Evolutionary conservation across 768 basidiomycete genomes (phyloP).

Genomic region (Lepiota brunneoincarnata): DNA sequence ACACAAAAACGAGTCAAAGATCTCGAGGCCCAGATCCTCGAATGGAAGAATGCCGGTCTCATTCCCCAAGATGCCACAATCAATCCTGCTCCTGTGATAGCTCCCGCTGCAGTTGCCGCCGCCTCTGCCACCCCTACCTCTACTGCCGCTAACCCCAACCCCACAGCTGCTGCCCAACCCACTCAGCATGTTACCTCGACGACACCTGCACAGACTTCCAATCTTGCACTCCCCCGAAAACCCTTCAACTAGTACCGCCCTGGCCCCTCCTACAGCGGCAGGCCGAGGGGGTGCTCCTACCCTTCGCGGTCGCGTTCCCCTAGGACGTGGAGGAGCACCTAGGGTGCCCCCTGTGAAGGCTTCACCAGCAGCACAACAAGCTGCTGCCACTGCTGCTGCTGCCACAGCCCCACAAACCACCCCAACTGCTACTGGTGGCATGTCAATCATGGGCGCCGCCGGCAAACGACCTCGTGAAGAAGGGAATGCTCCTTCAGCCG

Average conservation of each 20-base stretch:
- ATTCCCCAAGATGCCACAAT: constrained; percentile 36
- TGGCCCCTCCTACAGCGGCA: constrained; percentile 5
- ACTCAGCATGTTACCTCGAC: constrained; percentile 4
- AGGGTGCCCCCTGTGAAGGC: constrained; percentile 8
- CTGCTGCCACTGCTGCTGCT: constrained; percentile 20
- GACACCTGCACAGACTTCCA: constrained; percentile 7
- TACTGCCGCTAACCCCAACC: constrained; percentile 18
- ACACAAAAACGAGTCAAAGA: constrained; percentile 64
- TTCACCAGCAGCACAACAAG: constrained; percentile 12
- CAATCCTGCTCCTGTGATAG: constrained; percentile 21
- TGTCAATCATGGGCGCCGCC: constrained; percentile 66
- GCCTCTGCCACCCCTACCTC: constrained; percentile 10
- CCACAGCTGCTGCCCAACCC: constrained; percentile 18
- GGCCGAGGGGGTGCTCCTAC: constrained; percentile 7
- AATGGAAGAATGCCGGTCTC: constrained; percentile 50
- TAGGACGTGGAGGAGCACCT: constrained; percentile 11
- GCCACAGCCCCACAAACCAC: constrained; percentile 19
- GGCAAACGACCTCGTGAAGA: constrained; percentile 65
- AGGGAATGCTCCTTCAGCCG: constrained; percentile 29
- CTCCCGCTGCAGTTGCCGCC: constrained; percentile 17
- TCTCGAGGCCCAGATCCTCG: constrained; percentile 59
- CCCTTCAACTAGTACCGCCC: background rate
- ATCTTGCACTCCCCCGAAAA: background rate
- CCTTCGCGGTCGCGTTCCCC: constrained; percentile 1
- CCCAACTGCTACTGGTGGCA: constrained; percentile 29